Evolutionary conservation across 2,329 filamentous ascomycete genomes (phyloP).

Genomic region (Verticillium dahliae): DNA sequence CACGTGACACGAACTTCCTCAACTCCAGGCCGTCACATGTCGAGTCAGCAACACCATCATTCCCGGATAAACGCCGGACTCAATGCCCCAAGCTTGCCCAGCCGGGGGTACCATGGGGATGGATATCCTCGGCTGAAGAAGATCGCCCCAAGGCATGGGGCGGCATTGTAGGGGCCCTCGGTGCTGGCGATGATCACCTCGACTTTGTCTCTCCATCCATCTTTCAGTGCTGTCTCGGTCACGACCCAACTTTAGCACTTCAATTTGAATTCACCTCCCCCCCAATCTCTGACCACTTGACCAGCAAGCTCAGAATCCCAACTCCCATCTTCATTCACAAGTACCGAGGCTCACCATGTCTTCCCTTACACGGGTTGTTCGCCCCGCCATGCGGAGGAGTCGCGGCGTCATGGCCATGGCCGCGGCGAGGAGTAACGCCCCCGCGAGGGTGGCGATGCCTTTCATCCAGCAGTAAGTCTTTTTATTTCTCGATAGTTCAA

Average conservation of each 20-base stretch:
- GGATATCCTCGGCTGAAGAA: slow-evolving; percentile 16
- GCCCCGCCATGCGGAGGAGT: slow-evolving; percentile 43
- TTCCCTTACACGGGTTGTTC: slow-evolving; percentile 42
- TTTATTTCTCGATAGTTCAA: background rate
- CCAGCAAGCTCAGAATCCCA: background rate
- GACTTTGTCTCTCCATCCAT: background rate
- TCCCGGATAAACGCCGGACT: slow-evolving; percentile 1
- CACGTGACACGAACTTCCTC: background rate
- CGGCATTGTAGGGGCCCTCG: background rate
- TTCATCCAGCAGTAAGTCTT: slow-evolving; percentile 22
- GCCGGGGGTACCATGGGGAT: slow-evolving; percentile 4
- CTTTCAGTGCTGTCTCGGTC: background rate
- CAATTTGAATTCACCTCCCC: background rate
- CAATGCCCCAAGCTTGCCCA: background rate
- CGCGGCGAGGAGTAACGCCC: slow-evolving; percentile 16
- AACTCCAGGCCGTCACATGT: background rate
- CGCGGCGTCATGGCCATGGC: slow-evolving; percentile 20
- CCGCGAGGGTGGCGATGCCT: slow-evolving; percentile 6
- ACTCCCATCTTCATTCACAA: background rate
- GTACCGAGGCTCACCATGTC: slow-evolving; percentile 31
- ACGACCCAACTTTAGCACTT: background rate
- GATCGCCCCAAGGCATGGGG: background rate
- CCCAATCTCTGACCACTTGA: background rate
- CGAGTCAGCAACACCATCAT: background rate
- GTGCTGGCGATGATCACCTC: background rate